phyloP scores from a whole-genome alignment of 257 asterid genomes.

The Cordia subcordata region DNA sequence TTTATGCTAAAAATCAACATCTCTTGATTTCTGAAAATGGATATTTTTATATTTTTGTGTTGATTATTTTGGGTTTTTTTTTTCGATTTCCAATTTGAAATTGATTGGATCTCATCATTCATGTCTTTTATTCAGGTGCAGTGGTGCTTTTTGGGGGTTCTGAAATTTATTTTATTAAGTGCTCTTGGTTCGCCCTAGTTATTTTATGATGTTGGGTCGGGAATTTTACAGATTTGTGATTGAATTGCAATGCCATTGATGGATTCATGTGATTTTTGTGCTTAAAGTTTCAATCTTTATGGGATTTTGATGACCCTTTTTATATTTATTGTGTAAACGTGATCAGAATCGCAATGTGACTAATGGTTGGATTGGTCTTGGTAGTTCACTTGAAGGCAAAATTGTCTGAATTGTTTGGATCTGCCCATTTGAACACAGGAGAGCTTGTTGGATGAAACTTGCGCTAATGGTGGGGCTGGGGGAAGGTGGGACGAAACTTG shows the following conservation, averaged over 20 bases:
- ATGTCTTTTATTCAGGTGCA: not conserved
- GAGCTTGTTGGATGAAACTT: too few species aligned
- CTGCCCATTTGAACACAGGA: not conserved
- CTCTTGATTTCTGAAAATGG: slow-evolving; percentile 4
- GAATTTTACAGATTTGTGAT: slow-evolving; percentile 4
- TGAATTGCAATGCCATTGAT: slow-evolving; percentile 14
- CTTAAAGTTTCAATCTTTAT: not conserved
- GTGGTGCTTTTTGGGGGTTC: not conserved
- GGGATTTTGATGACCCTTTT: too few species aligned
- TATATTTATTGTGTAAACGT: too few species aligned
- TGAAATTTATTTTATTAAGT: slow-evolving; percentile 1
- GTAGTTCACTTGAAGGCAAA: not conserved
- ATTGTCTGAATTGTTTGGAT: slow-evolving; percentile 10
- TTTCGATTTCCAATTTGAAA: slow-evolving; percentile 6
- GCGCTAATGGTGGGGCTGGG: too few species aligned
- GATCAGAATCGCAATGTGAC: too few species aligned
- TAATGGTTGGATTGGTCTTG: too few species aligned
- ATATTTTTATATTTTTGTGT: not conserved
- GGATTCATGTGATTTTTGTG: not conserved
- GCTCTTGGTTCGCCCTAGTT: too few species aligned
- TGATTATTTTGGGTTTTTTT: slow-evolving; percentile 19
- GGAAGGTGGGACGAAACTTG: too few species aligned
- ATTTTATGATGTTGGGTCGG: slow-evolving; percentile 7
- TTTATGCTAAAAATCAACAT: slow-evolving; percentile 23
- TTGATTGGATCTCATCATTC: not conserved